Percentiles rank a stretch among this genome's conserved stretches.
These are phyloP conservation scores for Mortierella sp. DNA, from an alignment of 371 early-diverging fungal species.

Conservation along the genomic window DNA sequence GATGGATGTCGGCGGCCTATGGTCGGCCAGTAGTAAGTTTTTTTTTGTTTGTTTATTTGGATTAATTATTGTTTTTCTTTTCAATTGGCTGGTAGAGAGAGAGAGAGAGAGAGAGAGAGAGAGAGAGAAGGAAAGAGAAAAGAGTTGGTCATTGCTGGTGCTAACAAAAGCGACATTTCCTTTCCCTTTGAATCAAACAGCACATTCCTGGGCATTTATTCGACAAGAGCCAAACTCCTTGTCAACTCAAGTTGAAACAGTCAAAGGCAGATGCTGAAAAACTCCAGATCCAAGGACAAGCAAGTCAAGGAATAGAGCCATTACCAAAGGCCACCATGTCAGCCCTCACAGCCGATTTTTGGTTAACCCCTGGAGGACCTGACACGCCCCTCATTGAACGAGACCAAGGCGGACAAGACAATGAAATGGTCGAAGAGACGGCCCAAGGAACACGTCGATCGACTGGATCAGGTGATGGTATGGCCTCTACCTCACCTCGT, in stretches of 20 bases:
- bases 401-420: too few relatives aligned
- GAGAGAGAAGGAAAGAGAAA: too few relatives aligned
- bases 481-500: conserved; percentile 3
- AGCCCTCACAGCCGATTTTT: conserved; percentile 14
- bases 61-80: too few relatives aligned
- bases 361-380: neutral
- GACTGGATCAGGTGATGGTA: conserved; percentile 12
- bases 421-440: too few relatives aligned
- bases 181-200: conserved; percentile 9
- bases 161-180: neutral
- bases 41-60: neutral
- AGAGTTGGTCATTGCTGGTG: too few relatives aligned
- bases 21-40: conserved; percentile 37
- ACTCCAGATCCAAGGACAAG: neutral
- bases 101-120: too few relatives aligned
- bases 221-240: conserved; percentile 36
- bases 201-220: conserved; percentile 43
- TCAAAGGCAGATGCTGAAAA: too few relatives aligned
- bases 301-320: neutral
- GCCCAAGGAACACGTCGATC: neutral
- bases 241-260: too few relatives aligned
- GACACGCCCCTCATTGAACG: too few relatives aligned
- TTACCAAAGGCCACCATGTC: neutral
- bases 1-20: conserved; percentile 48
- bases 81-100: too few relatives aligned